These are phyloP conservation scores for Zoysia matrella DNA, from an alignment of 202 grass and related monocot genomes.

Conservation along the genomic window DNA sequence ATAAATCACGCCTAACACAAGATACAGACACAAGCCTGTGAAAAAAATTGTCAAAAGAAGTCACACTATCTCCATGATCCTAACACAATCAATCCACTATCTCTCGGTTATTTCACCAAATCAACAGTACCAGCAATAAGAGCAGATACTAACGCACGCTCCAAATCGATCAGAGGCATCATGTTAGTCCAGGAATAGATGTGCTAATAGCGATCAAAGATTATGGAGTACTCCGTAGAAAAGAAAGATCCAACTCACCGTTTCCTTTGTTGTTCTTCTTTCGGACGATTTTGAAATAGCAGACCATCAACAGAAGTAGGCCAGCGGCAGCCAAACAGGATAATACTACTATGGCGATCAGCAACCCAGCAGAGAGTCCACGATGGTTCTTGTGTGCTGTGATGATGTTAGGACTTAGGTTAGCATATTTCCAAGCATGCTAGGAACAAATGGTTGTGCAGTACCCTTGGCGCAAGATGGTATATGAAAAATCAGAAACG, in stretches of 20 bases:
- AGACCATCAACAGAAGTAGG: conserved; percentile 33
- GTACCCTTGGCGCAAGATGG: background rate
- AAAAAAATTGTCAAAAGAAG: too few species aligned
- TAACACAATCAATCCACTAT: background rate
- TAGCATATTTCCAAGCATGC: conserved; percentile 30
- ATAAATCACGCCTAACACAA: background rate
- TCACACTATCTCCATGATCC: background rate
- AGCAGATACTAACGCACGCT: background rate
- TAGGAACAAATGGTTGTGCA: conserved; percentile 1
- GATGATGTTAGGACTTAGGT: conserved; percentile 16
- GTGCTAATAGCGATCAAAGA: background rate
- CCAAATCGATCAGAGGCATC: background rate
- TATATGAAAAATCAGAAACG: background rate
- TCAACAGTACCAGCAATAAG: background rate
- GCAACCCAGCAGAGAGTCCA: conserved; percentile 39
- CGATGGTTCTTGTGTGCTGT: conserved; percentile 29
- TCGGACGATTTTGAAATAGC: conserved; percentile 53
- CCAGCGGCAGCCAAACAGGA: conserved; percentile 32
- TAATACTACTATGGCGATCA: conserved; percentile 42
- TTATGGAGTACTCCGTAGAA: background rate
- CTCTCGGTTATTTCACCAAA: background rate
- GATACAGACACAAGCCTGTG: background rate
- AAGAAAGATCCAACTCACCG: conserved; percentile 38
- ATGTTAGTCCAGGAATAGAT: background rate
- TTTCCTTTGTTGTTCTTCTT: conserved; percentile 43